Evolutionary conservation across 2,329 filamentous ascomycete genomes (phyloP), one percentile per base, ranked within the genome.

Genomic region (Ramularia collo-cygni): DNA sequence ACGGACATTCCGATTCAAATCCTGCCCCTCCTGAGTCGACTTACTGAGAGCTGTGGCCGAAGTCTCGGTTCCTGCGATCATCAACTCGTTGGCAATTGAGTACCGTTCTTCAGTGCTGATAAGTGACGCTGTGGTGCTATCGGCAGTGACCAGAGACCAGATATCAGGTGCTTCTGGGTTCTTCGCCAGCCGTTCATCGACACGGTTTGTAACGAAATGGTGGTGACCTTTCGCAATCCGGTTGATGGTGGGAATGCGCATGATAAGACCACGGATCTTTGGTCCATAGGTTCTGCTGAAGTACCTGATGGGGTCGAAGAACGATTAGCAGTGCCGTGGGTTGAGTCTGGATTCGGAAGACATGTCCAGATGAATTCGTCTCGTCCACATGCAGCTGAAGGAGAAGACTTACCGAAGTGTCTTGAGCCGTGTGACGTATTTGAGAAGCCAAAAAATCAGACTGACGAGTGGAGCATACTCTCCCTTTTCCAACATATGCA

Each of bases 31-130:
- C n/a, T 87, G 88, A 50, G 88, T 84, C 0, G 85, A 74, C 4
- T 77, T 71, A 3, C 45, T 44, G 7, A 66, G 40, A 2, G 59
- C 42, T 2, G 63, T 65, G 2, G 61, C 60, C 1, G 55, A 61
- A 0, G 62, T 63, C 35, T 66, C 63, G 7, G 57, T 63, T 2
- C 63, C 63, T 1, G 59, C 63, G 26, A 61, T 42, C 46, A 65
- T 62, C 24, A 66, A 48, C 7, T 59, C 44, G 4, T 46, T 44
- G 5, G 51, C 53, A 16, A 52, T 63, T 17, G 53, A 44, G 17
- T 59, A 49, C 28, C 64, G 55, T 39, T 65, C 62, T 1, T 40
- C 57, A 6, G 52, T 26, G 4, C 39, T 46, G 29, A 58, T 37
- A 28, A 29, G 32, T 16, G 15, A 38, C 12, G 44, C 44, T 37